Evolutionary conservation across 768 basidiomycete genomes (phyloP), one percentile per base, ranked within the genome.

Genomic region (Lentinus brumalis): DNA sequence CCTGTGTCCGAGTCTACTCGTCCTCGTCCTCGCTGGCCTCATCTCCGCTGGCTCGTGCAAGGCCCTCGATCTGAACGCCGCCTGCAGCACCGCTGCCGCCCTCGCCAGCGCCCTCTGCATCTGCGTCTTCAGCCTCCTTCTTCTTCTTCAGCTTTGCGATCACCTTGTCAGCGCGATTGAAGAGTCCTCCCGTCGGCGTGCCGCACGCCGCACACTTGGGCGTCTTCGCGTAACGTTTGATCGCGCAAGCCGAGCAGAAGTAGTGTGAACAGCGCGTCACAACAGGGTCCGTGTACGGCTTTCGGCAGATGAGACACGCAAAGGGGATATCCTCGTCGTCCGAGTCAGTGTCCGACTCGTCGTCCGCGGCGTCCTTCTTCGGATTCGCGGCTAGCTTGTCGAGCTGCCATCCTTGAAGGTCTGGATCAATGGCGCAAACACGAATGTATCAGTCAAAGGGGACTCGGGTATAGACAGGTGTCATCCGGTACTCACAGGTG

Each of bases 331-430:
- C 94, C 72, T 94, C 91, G 59, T 89, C 87, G 66, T 87, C 88
- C 41, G 84, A 84, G 72, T 88, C 88, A 44, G 85, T 84, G 53
- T 83, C 87, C 9, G 85, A 87, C 35, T 75, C 86, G 50, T 86
- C 86, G 35, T 83, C 86, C 40, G 74, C 78, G 45, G 62, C 81
- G 65, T 84, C 79, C 75, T 82, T 86, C 72, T 80, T 79, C n/a
- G 88, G 79, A 70, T 82, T 88, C 67, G 88, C 92, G 30, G 93
- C 91, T 56, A 95, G 79, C 74, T 95, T 92, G 79, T 99, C 97
- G 57, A 99, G 81, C 76, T 99, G 96, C 97, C 97, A 99, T 45
- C 97, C 97, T 5, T 90, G 89, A n/a, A 98, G 84, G 77, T 99
- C 92, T 94, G 64, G 59, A 58, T 18, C 26, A 21, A 16, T 12